Conservation (phyloP, 1,284 basidiomycete genomes). For the Puccinia triticina region DNA sequence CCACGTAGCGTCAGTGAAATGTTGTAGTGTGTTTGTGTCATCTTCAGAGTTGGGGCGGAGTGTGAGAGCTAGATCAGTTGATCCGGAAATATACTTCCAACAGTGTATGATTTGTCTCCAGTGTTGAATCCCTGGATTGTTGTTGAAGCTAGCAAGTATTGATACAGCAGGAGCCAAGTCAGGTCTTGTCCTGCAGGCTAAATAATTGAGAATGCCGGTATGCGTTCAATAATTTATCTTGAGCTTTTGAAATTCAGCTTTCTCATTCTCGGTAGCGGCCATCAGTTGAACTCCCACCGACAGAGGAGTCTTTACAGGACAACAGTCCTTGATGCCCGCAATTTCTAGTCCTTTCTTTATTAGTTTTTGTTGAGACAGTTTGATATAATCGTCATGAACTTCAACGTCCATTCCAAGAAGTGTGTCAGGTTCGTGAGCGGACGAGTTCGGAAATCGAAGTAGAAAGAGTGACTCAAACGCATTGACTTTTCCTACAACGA, state of each 20-base stretch:
- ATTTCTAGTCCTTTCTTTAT: slow-evolving; percentile 6
- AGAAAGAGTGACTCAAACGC: neutral
- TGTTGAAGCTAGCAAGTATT: neutral
- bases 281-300: neutral
- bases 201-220: neutral
- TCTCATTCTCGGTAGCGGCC: too few relatives aligned
- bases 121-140: neutral
- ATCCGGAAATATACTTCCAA: neutral
- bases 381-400: neutral
- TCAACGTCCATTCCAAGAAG: neutral
- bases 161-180: neutral
- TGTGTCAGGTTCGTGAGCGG: neutral
- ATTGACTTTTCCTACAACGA: neutral
- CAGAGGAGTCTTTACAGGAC: neutral
- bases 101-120: neutral
- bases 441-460: neutral
- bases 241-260: neutral
- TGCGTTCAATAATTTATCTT: slow-evolving; percentile 10
- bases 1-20: neutral
- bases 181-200: neutral
- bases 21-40: neutral
- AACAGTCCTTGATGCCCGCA: neutral
- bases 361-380: neutral
- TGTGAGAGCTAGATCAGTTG: neutral
- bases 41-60: neutral